Percentiles rank a stretch among this genome's conserved stretches.
phyloP scores from a whole-genome alignment of 164 flowering plant genomes.

The Sextonia rubra region DNA sequence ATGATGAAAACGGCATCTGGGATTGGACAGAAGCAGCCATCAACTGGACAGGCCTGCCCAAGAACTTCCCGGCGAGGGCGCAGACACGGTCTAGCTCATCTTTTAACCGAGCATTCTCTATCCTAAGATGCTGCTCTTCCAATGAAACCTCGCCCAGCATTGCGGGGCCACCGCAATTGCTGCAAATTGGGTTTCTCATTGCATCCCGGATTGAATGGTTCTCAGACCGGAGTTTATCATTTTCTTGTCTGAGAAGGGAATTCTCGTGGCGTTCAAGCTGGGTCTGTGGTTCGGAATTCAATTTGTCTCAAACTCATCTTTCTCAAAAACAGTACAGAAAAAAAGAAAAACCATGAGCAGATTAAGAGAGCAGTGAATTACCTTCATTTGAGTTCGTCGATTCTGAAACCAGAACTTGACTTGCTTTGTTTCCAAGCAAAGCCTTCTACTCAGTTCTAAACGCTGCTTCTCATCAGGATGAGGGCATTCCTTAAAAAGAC shows the following conservation, averaged over 20 bases:
- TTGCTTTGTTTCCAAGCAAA: conserved; percentile 78
- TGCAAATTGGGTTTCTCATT: conserved; percentile 87
- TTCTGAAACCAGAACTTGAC: conserved; percentile 99
- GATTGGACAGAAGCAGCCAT: conserved; percentile 24
- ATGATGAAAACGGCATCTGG: conserved; percentile 54
- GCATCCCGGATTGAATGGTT: conserved; percentile 87
- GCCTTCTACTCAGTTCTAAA: conserved; percentile 73
- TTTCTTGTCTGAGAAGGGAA: conserved; percentile 76
- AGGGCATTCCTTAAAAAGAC: conserved; percentile 93
- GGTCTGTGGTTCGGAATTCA: conserved; percentile 37
- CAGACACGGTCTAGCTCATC: conserved; percentile 92
- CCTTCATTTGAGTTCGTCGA: conserved; percentile 98
- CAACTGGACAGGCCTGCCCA: conserved; percentile 69
- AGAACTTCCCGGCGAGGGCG: conserved; percentile 78
- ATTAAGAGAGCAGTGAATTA: conserved; percentile 7
- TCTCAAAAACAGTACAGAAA: background rate
- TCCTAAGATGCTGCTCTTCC: conserved; percentile 87
- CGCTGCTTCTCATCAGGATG: conserved; percentile 99
- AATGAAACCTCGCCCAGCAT: conserved; percentile 80
- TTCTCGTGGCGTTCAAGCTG: conserved; percentile 96
- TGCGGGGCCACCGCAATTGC: conserved; percentile 89
- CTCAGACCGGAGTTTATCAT: conserved; percentile 87
- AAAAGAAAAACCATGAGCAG: background rate
- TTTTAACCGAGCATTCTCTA: conserved; percentile 82
- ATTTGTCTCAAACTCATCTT: background rate